phyloP scores from a whole-genome alignment of 129 eudicot genomes.

The Ambrosia trifida region DNA sequence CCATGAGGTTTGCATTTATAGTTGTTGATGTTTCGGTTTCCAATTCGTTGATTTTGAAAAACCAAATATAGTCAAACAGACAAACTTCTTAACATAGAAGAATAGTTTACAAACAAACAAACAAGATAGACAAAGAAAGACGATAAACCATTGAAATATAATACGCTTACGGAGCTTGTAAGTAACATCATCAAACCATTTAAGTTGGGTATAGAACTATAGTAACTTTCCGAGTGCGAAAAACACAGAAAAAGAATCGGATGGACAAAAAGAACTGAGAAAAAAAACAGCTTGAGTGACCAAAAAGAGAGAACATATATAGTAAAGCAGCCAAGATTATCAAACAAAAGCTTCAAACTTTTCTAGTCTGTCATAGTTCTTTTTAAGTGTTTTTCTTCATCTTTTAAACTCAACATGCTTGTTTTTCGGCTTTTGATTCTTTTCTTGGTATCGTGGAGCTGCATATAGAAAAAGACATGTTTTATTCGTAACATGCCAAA shows the following conservation, averaged over 20 bases:
- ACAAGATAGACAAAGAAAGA: conserved; percentile 10
- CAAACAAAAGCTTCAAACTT: conserved; percentile 44
- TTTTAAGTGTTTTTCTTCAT: conserved; percentile 32
- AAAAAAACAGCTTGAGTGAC: conserved; percentile 9
- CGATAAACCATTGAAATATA: background rate
- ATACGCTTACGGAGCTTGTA: conserved; percentile 26
- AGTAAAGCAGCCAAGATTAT: conserved; percentile 29
- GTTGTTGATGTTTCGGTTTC: too few species aligned
- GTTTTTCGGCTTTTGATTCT: conserved; percentile 40
- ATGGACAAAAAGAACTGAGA: conserved; percentile 20
- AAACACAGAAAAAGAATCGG: conserved; percentile 24
- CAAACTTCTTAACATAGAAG: conserved; percentile 1
- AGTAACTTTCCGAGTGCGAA: conserved; percentile 21
- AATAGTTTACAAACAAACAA: conserved; percentile 1
- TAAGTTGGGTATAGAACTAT: conserved; percentile 40
- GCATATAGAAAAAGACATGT: conserved; percentile 21
- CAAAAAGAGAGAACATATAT: conserved; percentile 19
- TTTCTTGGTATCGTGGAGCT: conserved; percentile 59
- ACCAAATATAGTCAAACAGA: conserved; percentile 14
- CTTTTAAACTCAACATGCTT: conserved; percentile 30
- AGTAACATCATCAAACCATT: conserved; percentile 42
- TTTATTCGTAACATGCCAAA: background rate
- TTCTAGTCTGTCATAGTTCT: conserved; percentile 41
- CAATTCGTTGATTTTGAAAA: too few species aligned
- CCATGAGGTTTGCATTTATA: conserved; percentile 6